Base-by-base conservation (phyloP, 2,329 filamentous ascomycete species). In the Calonectria ilicicola region DNA sequence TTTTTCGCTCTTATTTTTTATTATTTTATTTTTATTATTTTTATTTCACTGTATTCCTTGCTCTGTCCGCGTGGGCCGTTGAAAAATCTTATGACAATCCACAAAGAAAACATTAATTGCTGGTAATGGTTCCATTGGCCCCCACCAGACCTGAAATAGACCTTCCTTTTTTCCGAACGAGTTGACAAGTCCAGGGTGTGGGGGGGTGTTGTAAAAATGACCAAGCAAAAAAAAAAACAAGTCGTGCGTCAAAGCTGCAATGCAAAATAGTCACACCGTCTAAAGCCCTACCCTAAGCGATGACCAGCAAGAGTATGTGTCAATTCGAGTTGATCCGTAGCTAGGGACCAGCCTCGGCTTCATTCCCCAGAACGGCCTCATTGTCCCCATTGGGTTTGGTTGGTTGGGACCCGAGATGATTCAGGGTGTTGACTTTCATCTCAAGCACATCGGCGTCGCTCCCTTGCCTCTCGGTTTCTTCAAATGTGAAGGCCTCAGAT, bases 401-500 rank as follows among this genome's bases (percentile, higher is more conserved):
- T 26, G 53, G 56, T 67, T 64, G 73, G 17, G 79, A 73, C 44
- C 80, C 72, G 46, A 79, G 67, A 65, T 83, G 81, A 65, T 81
- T 84, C 23, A 78, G 77, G 81, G 79, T 47, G 79, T 51, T 3
- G 79, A 72, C 79, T 87, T 88, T 88, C 85, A 87, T 88, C 75
- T 90, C 87, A n/a, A 88, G 80, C 38, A 81, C 81, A 51, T 88
- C 87, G 35, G 76, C 81, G 69, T 90, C 88, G 66, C 85, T 85
- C 15, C 85, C 85, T 69, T 88, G 85, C 63, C 87, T 87, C 76
- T 91, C 89, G 62, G 86, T 85, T 70, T 89, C 87, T 74, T 91
- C 89, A 75, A 91, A 91, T 0, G 87, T 88, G 75, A 92, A 92
- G 4, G 90, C 89, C 70, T 92, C 90, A 9, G 90, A 92, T 12